phyloP scores from a whole-genome alignment of 116 monocot genomes.

The Dioscorea cayenensis region DNA sequence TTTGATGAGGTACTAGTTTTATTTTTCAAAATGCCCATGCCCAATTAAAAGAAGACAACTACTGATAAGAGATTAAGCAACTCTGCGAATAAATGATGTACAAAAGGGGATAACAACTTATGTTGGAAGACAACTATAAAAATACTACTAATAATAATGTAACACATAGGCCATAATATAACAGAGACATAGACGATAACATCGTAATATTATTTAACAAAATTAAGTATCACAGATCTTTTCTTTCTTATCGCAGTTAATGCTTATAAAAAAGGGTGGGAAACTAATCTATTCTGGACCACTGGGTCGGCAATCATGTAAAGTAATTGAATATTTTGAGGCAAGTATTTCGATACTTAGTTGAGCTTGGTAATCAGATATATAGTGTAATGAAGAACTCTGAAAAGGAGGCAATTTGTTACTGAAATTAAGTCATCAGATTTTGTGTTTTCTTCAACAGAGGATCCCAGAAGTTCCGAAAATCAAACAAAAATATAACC shows the following conservation, averaged over 20 bases:
- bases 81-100: no score
- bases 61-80: not conserved
- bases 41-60: not conserved
- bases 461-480: conserved; percentile 4
- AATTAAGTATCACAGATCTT: not conserved
- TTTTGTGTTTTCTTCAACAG: not conserved
- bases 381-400: no score
- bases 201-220: no score
- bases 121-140: no score
- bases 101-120: no score
- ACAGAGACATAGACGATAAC: no score
- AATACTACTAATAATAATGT: no score
- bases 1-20: not conserved
- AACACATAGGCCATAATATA: no score
- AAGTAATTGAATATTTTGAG: conserved; percentile 44
- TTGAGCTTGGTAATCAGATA: no score
- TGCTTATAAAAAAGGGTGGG: conserved; percentile 36
- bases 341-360: conserved; percentile 3
- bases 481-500: conserved; percentile 3
- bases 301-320: conserved; percentile 28
- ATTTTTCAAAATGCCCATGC: not conserved
- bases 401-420: no score
- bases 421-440: no score
- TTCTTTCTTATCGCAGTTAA: conserved; percentile 18
- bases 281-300: conserved; percentile 35